These are phyloP conservation scores for Anthoceros angustus DNA, from an alignment of 225 moss, liverwort and hornwort species.

Conservation along the genomic window DNA sequence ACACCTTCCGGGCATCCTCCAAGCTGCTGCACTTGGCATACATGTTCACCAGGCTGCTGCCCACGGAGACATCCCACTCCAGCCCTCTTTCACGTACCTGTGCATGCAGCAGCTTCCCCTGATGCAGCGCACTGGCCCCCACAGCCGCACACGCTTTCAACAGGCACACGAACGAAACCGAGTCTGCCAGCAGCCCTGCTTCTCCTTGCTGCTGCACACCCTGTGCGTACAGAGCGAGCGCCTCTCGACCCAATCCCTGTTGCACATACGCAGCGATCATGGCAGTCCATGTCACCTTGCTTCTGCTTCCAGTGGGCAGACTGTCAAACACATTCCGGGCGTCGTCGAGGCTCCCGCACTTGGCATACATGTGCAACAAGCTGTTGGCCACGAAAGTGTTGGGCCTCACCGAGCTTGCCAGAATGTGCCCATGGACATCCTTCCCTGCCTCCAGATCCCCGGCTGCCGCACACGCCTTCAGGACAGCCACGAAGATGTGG, in stretches of 20 bases:
- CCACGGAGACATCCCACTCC: too few relatives aligned
- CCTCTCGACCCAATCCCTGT: neutral
- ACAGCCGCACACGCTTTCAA: neutral
- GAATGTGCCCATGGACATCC: neutral
- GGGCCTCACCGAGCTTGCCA: neutral
- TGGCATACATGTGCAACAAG: neutral
- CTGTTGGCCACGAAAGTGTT: neutral
- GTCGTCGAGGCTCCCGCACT: neutral
- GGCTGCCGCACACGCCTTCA: neutral
- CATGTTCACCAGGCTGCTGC: too few relatives aligned
- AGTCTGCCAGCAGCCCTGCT: neutral
- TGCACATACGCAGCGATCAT: neutral
- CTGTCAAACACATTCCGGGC: neutral
- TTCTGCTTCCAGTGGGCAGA: neutral
- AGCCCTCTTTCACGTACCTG: too few relatives aligned
- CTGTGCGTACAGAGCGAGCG: neutral
- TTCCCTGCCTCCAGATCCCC: neutral
- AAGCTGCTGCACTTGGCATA: too few relatives aligned
- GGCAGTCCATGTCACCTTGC: neutral
- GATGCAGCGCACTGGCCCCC: neutral
- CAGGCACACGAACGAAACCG: neutral
- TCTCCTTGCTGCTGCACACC: neutral
- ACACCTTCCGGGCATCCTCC: too few relatives aligned
- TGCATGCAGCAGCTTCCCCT: neutral
- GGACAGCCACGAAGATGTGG: neutral